phyloP scores from a whole-genome alignment of 176 grass and related monocot genomes.

The Ensete ventricosum region DNA sequence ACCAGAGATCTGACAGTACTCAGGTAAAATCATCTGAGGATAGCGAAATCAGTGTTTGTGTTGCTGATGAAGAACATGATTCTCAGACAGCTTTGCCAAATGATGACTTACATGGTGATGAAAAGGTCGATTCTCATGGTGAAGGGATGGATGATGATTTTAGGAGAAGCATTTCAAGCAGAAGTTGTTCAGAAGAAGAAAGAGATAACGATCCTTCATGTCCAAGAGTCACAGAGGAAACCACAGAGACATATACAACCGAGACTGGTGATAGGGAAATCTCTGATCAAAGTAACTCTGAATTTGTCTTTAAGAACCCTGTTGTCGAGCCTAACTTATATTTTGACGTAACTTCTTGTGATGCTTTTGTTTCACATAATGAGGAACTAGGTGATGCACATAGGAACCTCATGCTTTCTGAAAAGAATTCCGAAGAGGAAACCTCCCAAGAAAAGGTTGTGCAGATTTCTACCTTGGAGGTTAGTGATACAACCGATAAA shows the following conservation, averaged over 20 bases:
- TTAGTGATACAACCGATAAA: constrained; percentile 16
- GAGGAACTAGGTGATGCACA: constrained; percentile 14
- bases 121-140: constrained; percentile 21
- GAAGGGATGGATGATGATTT: constrained; percentile 18
- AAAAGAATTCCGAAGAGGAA: constrained; percentile 24
- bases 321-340: background rate
- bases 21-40: constrained; percentile 27
- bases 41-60: constrained; percentile 14
- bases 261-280: constrained; percentile 27
- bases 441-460: constrained; percentile 30
- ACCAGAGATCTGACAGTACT: constrained; percentile 19
- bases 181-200: constrained; percentile 27
- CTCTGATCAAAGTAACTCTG: constrained; percentile 14
- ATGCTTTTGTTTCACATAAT: constrained; percentile 12
- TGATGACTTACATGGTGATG: constrained; percentile 19
- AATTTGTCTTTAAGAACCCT: constrained; percentile 22
- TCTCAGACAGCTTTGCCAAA: constrained; percentile 8
- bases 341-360: background rate
- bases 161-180: constrained; percentile 12
- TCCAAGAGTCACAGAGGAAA: constrained; percentile 32
- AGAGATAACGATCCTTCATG: constrained; percentile 14
- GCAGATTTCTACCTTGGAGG: constrained; percentile 28
- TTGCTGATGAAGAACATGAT: constrained; percentile 20
- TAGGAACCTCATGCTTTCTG: constrained; percentile 17
- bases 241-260: constrained; percentile 26